Evolutionary conservation across 2,329 filamentous ascomycete species (phyloP).

Genomic region (Tolypocladium guangdongense): DNA sequence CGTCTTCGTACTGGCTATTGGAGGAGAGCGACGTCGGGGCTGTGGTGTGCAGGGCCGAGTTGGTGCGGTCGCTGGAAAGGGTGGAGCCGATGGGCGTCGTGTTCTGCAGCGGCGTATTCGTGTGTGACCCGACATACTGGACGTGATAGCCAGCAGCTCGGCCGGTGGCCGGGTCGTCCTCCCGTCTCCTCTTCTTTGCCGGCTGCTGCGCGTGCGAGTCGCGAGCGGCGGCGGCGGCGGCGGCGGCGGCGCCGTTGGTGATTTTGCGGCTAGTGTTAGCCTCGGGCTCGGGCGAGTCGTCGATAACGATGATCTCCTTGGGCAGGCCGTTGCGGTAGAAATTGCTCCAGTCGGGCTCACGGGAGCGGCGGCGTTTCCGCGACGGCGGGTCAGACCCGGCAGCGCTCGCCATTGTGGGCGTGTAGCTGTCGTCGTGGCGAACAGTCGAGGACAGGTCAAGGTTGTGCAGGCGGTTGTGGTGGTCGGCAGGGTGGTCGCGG

Average conservation of each 20-base stretch:
- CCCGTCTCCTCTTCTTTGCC: constrained; percentile 66
- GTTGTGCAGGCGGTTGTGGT: constrained; percentile 8
- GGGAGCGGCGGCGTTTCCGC: constrained; percentile 45
- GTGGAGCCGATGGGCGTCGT: constrained; percentile 58
- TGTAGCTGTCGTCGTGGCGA: constrained; percentile 9
- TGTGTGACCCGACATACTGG: constrained; percentile 56
- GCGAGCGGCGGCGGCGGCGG: constrained; percentile 15
- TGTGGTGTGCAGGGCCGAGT: constrained; percentile 71
- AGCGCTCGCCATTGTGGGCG: constrained; percentile 11
- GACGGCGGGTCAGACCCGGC: constrained; percentile 17
- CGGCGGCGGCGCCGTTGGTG: constrained; percentile 19
- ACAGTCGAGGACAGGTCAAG: constrained; percentile 12
- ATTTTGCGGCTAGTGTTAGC: constrained; percentile 29
- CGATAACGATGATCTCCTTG: constrained; percentile 77
- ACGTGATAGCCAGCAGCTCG: constrained; percentile 63
- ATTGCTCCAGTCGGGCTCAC: constrained; percentile 63
- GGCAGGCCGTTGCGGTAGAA: constrained; percentile 79
- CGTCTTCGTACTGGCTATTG: constrained; percentile 51
- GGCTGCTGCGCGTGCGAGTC: constrained; percentile 32
- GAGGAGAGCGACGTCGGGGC: constrained; percentile 72
- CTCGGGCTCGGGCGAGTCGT: constrained; percentile 56
- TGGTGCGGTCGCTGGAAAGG: constrained; percentile 72
- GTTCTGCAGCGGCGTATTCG: constrained; percentile 60
- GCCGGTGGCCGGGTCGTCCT: constrained; percentile 32
- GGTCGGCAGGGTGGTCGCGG: constrained; percentile 10